Percentiles rank a stretch among this genome's conserved stretches.
Conservation (phyloP, 148 eudicot species). For the Polygonum maritimum region DNA sequence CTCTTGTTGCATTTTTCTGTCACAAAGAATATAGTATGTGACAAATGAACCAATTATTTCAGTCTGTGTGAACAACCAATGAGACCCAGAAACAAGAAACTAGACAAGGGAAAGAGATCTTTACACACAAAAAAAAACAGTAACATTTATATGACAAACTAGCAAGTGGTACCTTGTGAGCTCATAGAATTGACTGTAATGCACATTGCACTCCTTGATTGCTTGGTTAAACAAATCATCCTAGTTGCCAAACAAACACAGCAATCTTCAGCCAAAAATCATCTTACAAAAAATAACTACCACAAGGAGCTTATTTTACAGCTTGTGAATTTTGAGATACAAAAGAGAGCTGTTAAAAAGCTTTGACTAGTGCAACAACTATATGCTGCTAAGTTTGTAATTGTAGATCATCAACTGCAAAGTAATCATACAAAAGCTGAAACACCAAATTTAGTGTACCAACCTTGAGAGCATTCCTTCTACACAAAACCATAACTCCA, state of each 20-base stretch:
- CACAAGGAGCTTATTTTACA: neutral
- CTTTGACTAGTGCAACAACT: neutral
- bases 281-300: neutral
- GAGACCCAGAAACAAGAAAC: neutral
- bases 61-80: neutral
- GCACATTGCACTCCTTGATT: conserved; percentile 70
- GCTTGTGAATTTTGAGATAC: neutral
- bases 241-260: conserved; percentile 29
- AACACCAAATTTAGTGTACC: neutral
- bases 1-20: conserved; percentile 86
- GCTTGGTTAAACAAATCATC: conserved; percentile 72
- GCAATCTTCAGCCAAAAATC: neutral
- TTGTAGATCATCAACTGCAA: neutral
- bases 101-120: neutral
- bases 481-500: conserved; percentile 39
- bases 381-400: neutral
- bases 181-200: conserved; percentile 67
- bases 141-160: neutral
- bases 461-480: conserved; percentile 60
- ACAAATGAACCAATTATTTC: neutral
- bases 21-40: neutral
- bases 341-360: neutral
- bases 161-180: conserved; percentile 32
- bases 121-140: neutral
- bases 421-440: neutral